Evolutionary conservation across 495 filamentous ascomycete genomes (phyloP), one percentile per base, ranked within the genome.

Genomic region (Talaromyces adpressus): DNA sequence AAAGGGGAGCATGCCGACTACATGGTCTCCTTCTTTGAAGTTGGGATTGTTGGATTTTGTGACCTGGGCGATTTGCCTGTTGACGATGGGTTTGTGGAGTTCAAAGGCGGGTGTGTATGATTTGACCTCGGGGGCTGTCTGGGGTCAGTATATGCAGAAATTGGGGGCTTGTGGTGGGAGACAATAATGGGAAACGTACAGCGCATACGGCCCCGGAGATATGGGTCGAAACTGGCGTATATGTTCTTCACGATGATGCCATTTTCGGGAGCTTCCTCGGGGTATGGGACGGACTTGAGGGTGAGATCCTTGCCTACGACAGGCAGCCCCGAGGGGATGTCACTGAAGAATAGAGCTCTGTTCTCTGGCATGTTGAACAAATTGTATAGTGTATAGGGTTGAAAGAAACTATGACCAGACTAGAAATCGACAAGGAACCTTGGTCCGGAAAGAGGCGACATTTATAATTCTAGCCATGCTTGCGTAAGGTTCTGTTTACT

Each of bases 221-320:
- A 96, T 7, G 93, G 93, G 77, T 97, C 93, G 74, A 88, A 90
- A 63, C 91, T 95, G 73, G 87, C 81, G 71, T 88, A 91, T 71
- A 89, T 82, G 64, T 89, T 88, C 72, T 89, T 85, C 62, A 88
- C 71, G 39, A 87, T 84, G 29, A 96, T 70, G 34, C 93, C 91
- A 65, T 89, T 87, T 36, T 80, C 66, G 7, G 91, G 90, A 27
- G 87, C 82, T 0, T 81, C 65, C 64, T 84, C 71, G 73, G 93
- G 90, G 75, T 93, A 87, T 11, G 78, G 72, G 36, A 79, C 81
- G 57, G 81, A 69, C 73, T 95, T 89, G 60, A 95, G 66, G n/a
- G 71, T 73, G 41, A 97, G 80, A 71, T 97, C 75, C 72, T 95
- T 73, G 29, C 92, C 93, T 1, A 83, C 68, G 9, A 89, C 83